These are phyloP conservation scores for Cladosporium cucumerinum DNA, from an alignment of 2,329 filamentous ascomycete species.

Conservation along the genomic window DNA sequence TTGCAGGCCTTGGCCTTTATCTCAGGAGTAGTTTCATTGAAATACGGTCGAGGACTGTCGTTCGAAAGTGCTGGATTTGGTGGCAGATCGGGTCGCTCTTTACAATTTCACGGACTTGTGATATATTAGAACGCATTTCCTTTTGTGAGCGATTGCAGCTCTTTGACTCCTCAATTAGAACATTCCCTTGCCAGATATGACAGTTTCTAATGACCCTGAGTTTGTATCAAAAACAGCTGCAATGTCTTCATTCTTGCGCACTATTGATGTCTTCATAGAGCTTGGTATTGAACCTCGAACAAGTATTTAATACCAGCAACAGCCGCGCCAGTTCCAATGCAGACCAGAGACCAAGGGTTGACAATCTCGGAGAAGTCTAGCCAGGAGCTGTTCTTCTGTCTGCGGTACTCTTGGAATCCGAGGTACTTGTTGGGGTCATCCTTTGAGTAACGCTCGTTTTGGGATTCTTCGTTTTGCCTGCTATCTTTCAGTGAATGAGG, in stretches of 20 bases:
- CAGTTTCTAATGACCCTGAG: neutral
- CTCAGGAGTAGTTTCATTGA: neutral
- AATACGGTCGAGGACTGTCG: neutral
- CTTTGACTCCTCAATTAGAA: neutral
- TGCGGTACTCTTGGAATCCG: constrained; percentile 52
- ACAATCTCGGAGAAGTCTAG: constrained; percentile 48
- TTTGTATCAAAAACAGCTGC: neutral
- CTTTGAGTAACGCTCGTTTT: constrained; percentile 52
- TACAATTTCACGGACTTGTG: neutral
- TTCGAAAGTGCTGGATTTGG: neutral
- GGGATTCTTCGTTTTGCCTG: constrained; percentile 51
- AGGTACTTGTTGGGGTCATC: constrained; percentile 51
- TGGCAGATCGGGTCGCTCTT: neutral
- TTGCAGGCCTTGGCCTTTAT: neutral
- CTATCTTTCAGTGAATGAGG: neutral
- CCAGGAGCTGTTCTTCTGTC: constrained; percentile 60
- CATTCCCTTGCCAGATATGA: neutral
- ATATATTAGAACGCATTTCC: neutral
- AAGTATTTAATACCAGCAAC: constrained; percentile 36
- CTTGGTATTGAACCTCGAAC: neutral
- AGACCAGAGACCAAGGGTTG: constrained; percentile 57
- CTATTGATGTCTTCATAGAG: neutral
- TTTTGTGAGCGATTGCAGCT: neutral
- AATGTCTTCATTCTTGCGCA: neutral
- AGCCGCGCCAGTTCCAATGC: constrained; percentile 49